Evolutionary conservation across 208 protist genomes (phyloP), one percentile per base, ranked within the genome.

Genomic region (Herpetomonas tarakana): DNA sequence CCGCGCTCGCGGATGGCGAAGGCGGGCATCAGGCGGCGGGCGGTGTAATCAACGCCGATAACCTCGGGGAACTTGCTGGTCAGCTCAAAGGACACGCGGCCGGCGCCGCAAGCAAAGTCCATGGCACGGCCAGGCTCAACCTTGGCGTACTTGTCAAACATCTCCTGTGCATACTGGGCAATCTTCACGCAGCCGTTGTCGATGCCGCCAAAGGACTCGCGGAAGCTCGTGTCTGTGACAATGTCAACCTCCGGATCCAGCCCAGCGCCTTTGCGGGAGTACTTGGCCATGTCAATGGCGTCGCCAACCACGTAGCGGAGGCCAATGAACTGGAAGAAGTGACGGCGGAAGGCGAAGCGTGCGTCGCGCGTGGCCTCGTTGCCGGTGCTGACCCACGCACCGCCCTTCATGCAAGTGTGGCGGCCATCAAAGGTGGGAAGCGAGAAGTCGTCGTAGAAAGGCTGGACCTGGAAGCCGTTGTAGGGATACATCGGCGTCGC

Each of bases 371-470:
- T 96, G 28, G 94, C 95, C 81, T 96, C 86, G 68, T 98, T 97
- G 51, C 97, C 97, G 14, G 91, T 96, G 30, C 91, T 96, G 38
- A 97, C 68, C 80, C 84, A 99, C 26, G 93, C 77, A 25, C 97
- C 97, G 45, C 97, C 97, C 62, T 98, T 96, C 78, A 98, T 97
- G 65, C 97, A 86, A 21, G 82, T 81, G 78, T 99, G 97, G 18
- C 82, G 70, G 49, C 92, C 92, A 70, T 98, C 97, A 69, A 98
- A 98, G 30, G 90, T 97, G n/a, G 97, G 97, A 26, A 93, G 80
- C 22, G 96, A 98, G 67, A 98, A 99, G 70, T 98, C 97, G 53
- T 97, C 91, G 76, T 99, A 99, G 66, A 96, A 88, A 26, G 86
- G 91, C 50, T 98, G 94, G 21, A 96, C 83, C 25, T 76, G 65